Percentiles rank a stretch among this genome's conserved stretches.
These are phyloP conservation scores for Amanita molliuscula DNA, from an alignment of 768 basidiomycete genomes.

Conservation along the genomic window DNA sequence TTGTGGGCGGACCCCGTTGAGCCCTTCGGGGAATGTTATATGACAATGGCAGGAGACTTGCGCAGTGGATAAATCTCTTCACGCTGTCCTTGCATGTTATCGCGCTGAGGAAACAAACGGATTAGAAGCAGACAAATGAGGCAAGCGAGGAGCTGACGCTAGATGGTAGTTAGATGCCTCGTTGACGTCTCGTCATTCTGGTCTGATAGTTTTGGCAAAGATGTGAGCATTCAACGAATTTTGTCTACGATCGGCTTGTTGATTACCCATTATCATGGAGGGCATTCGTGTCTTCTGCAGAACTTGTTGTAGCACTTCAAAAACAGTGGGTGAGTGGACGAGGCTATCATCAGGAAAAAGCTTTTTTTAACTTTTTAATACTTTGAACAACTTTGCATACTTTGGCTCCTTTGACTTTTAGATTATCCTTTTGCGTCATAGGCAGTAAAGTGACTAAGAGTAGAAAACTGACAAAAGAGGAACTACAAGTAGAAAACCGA, in stretches of 20 bases:
- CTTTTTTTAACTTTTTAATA: too few species aligned
- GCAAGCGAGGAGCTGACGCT: slow-evolving; percentile 1
- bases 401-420: too few species aligned
- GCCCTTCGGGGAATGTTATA: slow-evolving; percentile 13
- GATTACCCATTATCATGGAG: background rate
- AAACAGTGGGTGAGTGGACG: slow-evolving; percentile 12
- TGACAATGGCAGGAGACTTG: slow-evolving; percentile 14
- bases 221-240: slow-evolving; percentile 9
- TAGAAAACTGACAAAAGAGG: too few species aligned
- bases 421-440: too few species aligned
- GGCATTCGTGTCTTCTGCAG: background rate
- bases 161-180: slow-evolving; percentile 6
- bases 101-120: background rate
- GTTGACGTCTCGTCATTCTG: slow-evolving; percentile 15
- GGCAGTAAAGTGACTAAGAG: too few species aligned
- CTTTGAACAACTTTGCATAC: too few species aligned
- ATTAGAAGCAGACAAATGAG: background rate
- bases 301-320: slow-evolving; percentile 5
- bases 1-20: slow-evolving; percentile 13
- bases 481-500: too few species aligned
- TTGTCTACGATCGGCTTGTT: background rate
- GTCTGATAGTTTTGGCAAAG: slow-evolving; percentile 13
- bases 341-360: too few species aligned
- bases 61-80: slow-evolving; percentile 15
- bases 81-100: slow-evolving; percentile 6